phyloP scores from a whole-genome alignment of 805 yeast species.

The Saccharomycopsis sp. region DNA sequence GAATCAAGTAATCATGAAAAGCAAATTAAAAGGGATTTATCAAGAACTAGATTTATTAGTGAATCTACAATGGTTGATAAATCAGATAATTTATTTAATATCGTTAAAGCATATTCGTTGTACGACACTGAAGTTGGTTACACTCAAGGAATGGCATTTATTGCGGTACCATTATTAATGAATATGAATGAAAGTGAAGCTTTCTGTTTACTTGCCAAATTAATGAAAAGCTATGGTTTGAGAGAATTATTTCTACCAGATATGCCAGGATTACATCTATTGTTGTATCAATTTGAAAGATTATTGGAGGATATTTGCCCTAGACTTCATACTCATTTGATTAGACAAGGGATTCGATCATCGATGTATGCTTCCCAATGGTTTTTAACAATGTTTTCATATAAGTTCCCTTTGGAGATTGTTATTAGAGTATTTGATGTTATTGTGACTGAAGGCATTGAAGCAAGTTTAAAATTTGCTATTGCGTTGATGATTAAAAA shows the following conservation, averaged over 20 bases:
- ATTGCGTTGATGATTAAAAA: slow-evolving; percentile 71
- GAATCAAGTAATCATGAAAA: slow-evolving; percentile 53
- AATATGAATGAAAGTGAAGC: slow-evolving; percentile 81
- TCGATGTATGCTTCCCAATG: slow-evolving; percentile 98
- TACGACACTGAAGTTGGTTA: slow-evolving; percentile 93
- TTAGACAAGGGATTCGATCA: slow-evolving; percentile 80
- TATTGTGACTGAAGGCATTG: slow-evolving; percentile 86
- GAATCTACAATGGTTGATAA: slow-evolving; percentile 44
- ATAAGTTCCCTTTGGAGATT: slow-evolving; percentile 85
- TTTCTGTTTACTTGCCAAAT: slow-evolving; percentile 67
- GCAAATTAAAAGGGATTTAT: slow-evolving; percentile 72
- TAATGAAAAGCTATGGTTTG: slow-evolving; percentile 82
- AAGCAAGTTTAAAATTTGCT: slow-evolving; percentile 78
- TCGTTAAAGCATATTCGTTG: slow-evolving; percentile 77
- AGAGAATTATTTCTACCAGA: slow-evolving; percentile 75
- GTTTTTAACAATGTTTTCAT: slow-evolving; percentile 93
- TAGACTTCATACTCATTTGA: slow-evolving; percentile 62
- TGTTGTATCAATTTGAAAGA: slow-evolving; percentile 86
- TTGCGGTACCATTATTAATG: slow-evolving; percentile 76
- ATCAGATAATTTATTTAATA: slow-evolving; percentile 57
- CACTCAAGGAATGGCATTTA: slow-evolving; percentile 97
- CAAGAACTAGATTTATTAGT: slow-evolving; percentile 78
- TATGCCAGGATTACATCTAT: slow-evolving; percentile 87
- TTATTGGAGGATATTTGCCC: slow-evolving; percentile 75
- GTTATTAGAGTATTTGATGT: slow-evolving; percentile 85